Base-by-base conservation (phyloP, 1,284 basidiomycete species). In the Peniophora sp. region DNA sequence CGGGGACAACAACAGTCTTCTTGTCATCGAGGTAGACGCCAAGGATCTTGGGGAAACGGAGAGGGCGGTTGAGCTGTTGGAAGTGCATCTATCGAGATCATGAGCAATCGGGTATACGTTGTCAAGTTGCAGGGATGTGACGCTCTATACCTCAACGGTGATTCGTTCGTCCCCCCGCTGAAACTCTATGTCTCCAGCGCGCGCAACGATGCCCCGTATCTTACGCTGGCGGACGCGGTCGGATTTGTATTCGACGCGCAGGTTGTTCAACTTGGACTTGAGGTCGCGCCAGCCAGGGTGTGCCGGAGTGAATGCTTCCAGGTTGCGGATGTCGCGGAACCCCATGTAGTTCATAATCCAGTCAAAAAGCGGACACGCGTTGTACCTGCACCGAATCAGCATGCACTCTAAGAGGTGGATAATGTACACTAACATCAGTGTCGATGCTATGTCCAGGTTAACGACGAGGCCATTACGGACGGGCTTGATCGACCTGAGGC, bases 361-460 rank as follows among this genome's bases (percentile, higher is more conserved):
- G 16, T 17, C 16, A 16, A 20, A n/a, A 41, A 41, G 16, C 16
- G 38, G 8, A 8, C 38, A 8, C 19, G 38, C 16, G 38, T 6
- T 5, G 38, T 41, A 41, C 38, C 38, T 41, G 38, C 38, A 16
- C 19, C 6, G 5, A 41, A 8, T 20, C 38, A 41, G 38, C 38
- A 8, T 16, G 38, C 16, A 19, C 10, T 32, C 19, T 6, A 10
- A 3, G 9, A 35, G 6, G 27, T 32, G 12, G 27, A 12, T 32
- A 5, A n/a, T 12, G 3, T n/a, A 1, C 14, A 48, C 57, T 24
- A 52, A 62, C 63, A 63, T 51, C 0, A 56, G 52, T 2, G 57
- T 56, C 12, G 57, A 55, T 0, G 58, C 53, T 0, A 58, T 54
- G 41, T 64, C 60, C 14, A 64, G 51, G 32, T 64, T 64, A 44